A percentile compares a stretch with the other conserved stretches of the same genome.
Evolutionary conservation across 2,329 filamentous ascomycete genomes (phyloP).

Genomic region (Botryotinia globosa): DNA sequence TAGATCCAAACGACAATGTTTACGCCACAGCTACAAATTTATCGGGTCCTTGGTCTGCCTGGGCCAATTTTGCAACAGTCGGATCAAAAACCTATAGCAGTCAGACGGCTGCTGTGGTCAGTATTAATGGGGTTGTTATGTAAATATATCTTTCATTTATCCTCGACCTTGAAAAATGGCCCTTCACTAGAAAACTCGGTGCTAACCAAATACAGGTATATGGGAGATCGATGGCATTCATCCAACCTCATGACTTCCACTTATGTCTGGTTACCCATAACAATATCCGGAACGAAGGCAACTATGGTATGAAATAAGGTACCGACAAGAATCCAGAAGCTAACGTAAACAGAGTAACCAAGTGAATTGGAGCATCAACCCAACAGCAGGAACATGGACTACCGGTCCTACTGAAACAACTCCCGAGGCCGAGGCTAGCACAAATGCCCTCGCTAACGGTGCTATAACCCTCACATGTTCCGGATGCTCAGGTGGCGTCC

Average conservation of each 20-base stretch:
- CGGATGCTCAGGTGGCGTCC: conserved; percentile 48
- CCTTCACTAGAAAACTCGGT: no score
- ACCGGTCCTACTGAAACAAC: conserved; percentile 46
- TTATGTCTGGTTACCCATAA: conserved; percentile 63
- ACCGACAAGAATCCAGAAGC: neutral
- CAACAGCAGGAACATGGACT: conserved; percentile 44
- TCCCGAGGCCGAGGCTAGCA: conserved; percentile 51
- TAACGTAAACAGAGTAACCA: conserved; percentile 42
- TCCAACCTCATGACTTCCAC: conserved; percentile 58
- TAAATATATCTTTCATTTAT: conserved; percentile 20
- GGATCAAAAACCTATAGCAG: conserved; percentile 57
- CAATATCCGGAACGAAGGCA: conserved; percentile 51
- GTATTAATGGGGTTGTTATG: conserved; percentile 40
- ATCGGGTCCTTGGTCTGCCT: conserved; percentile 58
- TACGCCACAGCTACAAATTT: conserved; percentile 58
- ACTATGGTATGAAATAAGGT: conserved; percentile 40
- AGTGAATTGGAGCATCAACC: conserved; percentile 54
- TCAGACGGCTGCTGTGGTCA: conserved; percentile 59
- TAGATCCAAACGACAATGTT: conserved; percentile 58
- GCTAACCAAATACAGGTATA: conserved; percentile 48
- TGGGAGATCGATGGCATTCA: conserved; percentile 65
- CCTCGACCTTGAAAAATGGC: neutral
- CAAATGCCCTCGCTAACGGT: conserved; percentile 43
- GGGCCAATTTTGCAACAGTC: conserved; percentile 55
- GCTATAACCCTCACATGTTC: conserved; percentile 49